Conservation (phyloP, 225 moss, liverwort and hornwort genomes). For the Marchantia paleacea region DNA sequence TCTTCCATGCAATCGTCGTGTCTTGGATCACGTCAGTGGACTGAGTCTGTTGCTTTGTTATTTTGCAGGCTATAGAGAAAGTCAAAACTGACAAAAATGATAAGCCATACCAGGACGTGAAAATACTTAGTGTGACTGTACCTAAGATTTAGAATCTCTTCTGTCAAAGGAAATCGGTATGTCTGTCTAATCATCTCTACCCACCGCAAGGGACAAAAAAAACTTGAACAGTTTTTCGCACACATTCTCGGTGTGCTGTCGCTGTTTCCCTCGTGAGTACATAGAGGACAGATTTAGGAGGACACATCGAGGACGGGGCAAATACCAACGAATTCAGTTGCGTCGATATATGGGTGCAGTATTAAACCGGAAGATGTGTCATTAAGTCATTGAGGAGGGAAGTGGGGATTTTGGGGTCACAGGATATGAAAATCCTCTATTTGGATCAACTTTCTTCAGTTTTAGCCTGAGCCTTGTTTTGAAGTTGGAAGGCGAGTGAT, state of each 20-base stretch:
- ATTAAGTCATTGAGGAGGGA: not conserved
- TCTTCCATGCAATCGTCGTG: not conserved
- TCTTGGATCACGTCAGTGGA: not conserved
- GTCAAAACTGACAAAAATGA: constrained; percentile 89
- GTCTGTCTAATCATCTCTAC: not conserved
- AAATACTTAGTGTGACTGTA: constrained; percentile 89
- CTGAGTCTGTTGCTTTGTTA: not conserved
- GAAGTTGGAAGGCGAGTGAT: not conserved
- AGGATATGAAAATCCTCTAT: not conserved
- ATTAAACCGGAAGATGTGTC: not conserved
- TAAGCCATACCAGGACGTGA: constrained; percentile 87
- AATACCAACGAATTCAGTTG: not conserved
- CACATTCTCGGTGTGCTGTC: not conserved
- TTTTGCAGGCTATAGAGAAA: constrained; percentile 84
- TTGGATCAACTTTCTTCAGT: not conserved
- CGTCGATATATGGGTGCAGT: not conserved
- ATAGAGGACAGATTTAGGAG: not conserved
- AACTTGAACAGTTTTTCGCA: not conserved
- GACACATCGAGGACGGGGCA: not conserved
- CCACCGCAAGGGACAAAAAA: not conserved
- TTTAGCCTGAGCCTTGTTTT: not conserved
- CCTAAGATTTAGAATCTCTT: constrained; percentile 48
- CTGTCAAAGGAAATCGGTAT: not conserved
- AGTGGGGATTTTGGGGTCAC: not conserved
- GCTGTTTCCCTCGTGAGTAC: not conserved